Conservation (phyloP, 2,329 filamentous ascomycete species). For the Colletotrichum sp. region DNA sequence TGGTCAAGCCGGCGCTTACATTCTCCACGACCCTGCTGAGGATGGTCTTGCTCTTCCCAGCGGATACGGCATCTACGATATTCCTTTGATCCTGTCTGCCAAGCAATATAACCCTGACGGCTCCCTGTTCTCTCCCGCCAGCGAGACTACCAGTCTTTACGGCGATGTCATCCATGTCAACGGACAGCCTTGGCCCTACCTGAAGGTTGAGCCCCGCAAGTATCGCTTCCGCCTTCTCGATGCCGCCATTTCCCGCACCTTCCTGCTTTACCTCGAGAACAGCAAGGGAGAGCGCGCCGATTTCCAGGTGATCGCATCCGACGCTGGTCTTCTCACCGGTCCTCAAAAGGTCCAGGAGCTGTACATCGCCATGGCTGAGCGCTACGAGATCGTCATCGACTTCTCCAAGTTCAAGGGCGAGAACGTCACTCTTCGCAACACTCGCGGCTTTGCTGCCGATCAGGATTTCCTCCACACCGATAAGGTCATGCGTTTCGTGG, state of each 20-base stretch:
- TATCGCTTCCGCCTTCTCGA: slow-evolving; percentile 58
- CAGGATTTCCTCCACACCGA: slow-evolving; percentile 51
- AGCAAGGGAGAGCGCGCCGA: slow-evolving; percentile 30
- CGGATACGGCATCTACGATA: slow-evolving; percentile 44
- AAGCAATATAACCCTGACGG: slow-evolving; percentile 49
- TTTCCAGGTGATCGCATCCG: slow-evolving; percentile 55
- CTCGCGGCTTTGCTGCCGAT: slow-evolving; percentile 38
- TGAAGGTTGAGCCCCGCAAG: slow-evolving; percentile 58
- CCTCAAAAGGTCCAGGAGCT: slow-evolving; percentile 45
- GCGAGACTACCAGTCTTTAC: slow-evolving; percentile 46
- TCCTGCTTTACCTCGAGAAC: slow-evolving; percentile 44
- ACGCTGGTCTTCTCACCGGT: slow-evolving; percentile 49
- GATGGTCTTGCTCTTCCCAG: slow-evolving; percentile 47
- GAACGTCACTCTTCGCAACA: slow-evolving; percentile 51
- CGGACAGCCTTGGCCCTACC: slow-evolving; percentile 58
- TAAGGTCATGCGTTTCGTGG: slow-evolving; percentile 47
- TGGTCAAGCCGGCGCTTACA: slow-evolving; percentile 57
- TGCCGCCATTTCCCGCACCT: slow-evolving; percentile 44
- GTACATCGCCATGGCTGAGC: slow-evolving; percentile 55
- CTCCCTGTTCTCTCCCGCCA: slow-evolving; percentile 41
- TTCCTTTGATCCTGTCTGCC: slow-evolving; percentile 51
- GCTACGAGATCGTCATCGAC: slow-evolving; percentile 58
- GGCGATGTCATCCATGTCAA: slow-evolving; percentile 61
- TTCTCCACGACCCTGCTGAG: slow-evolving; percentile 51
- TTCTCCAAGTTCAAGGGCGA: slow-evolving; percentile 52